Conservation (phyloP, 306 rosid species). For the Corylus avellana region DNA sequence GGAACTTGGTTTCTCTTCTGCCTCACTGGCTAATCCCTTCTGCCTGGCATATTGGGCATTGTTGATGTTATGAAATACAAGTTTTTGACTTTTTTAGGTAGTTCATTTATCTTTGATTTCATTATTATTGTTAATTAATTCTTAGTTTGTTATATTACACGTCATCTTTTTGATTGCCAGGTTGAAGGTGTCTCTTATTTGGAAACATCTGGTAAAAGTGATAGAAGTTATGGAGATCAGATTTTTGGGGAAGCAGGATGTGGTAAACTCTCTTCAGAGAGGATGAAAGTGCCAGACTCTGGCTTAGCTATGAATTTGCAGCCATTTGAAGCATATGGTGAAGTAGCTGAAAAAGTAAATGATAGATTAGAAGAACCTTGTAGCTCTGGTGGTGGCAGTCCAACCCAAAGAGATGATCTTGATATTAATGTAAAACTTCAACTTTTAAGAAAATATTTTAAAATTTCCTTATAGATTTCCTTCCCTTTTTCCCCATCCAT, state of each 20-base stretch:
- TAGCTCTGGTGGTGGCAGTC: slow-evolving; percentile 23
- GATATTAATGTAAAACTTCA: slow-evolving; percentile 36
- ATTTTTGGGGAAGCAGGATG: slow-evolving; percentile 18
- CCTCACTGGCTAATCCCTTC: background rate
- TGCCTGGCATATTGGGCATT: background rate
- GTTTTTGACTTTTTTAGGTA: background rate
- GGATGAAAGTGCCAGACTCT: slow-evolving; percentile 19
- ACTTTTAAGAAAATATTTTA: background rate
- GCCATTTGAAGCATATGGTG: slow-evolving; percentile 34
- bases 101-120: slow-evolving; percentile 5
- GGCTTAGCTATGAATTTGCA: slow-evolving; percentile 32
- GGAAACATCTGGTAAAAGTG: slow-evolving; percentile 41
- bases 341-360: slow-evolving; percentile 35
- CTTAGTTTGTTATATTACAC: slow-evolving; percentile 17
- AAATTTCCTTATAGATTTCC: background rate
- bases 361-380: slow-evolving; percentile 35
- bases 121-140: background rate
- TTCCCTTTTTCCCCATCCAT: background rate
- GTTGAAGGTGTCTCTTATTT: slow-evolving; percentile 73
- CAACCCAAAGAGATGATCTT: slow-evolving; percentile 26
- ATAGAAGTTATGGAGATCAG: slow-evolving; percentile 33
- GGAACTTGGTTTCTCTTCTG: background rate
- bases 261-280: slow-evolving; percentile 30
- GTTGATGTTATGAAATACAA: background rate
- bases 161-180: slow-evolving; percentile 49